These are phyloP conservation scores for Hemileccinum hortonii DNA, from an alignment of 1,284 basidiomycete species.

Conservation along the genomic window DNA sequence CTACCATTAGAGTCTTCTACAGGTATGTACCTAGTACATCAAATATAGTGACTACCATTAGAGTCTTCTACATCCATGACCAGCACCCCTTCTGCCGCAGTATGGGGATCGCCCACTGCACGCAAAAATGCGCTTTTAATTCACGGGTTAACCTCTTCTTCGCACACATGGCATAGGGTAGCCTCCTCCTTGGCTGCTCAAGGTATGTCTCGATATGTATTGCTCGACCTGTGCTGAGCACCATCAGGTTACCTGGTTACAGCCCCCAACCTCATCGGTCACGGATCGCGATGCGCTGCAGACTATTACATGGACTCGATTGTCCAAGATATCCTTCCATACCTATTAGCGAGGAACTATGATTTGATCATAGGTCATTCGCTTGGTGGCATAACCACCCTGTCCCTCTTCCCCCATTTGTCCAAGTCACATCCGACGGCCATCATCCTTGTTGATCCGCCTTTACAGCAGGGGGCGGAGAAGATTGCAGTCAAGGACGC, in stretches of 20 bases:
- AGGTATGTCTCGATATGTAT: too few relatives aligned
- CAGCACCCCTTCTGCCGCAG: slow-evolving; percentile 9
- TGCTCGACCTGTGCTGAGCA: not conserved
- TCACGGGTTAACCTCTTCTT: slow-evolving; percentile 15
- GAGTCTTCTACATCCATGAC: not conserved
- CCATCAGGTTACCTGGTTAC: slow-evolving; percentile 18
- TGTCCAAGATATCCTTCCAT: slow-evolving; percentile 16
- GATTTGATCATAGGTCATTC: slow-evolving; percentile 22
- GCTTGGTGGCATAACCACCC: slow-evolving; percentile 13
- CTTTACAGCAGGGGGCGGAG: slow-evolving; percentile 13
- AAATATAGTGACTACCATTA: too few relatives aligned
- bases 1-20: too few relatives aligned
- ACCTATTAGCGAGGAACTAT: slow-evolving; percentile 13
- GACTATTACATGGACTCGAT: slow-evolving; percentile 14
- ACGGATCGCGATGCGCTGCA: slow-evolving; percentile 10
- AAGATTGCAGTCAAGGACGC: slow-evolving; percentile 7
- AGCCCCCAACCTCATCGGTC: slow-evolving; percentile 22
- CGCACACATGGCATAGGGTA: not conserved
- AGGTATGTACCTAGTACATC: too few relatives aligned
- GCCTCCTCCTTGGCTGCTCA: too few relatives aligned
- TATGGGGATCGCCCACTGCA: slow-evolving; percentile 16
- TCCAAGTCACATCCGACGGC: slow-evolving; percentile 10
- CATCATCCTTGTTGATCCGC: slow-evolving; percentile 17
- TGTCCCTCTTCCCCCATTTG: slow-evolving; percentile 16
- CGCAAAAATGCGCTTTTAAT: slow-evolving; percentile 3